These are phyloP conservation scores for Pestalotiopsis sp. DNA, from an alignment of 2,329 filamentous ascomycete species.

Conservation along the genomic window DNA sequence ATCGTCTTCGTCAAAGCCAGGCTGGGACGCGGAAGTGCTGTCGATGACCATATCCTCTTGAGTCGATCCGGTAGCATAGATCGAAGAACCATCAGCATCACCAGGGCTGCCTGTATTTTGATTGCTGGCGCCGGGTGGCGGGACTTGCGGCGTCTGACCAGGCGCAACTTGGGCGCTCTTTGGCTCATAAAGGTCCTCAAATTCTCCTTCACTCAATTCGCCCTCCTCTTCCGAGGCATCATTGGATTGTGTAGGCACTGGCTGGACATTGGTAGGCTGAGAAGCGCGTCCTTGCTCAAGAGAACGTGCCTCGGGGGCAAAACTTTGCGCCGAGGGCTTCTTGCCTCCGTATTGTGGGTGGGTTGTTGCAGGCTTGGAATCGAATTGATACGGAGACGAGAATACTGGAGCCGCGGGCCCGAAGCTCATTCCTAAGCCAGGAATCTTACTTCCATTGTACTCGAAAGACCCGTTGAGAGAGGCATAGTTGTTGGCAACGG, in stretches of 20 bases:
- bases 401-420: conserved; percentile 14
- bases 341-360: no score
- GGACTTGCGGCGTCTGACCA: conserved; percentile 11
- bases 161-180: conserved; percentile 18
- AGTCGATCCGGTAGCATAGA: conserved; percentile 32
- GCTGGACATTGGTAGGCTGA: background rate
- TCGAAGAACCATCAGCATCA: conserved; percentile 34
- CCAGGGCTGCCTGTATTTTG: conserved; percentile 27
- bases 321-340: no score
- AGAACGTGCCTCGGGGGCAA: background rate
- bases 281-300: background rate
- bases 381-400: conserved; percentile 17
- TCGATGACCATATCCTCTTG: conserved; percentile 24
- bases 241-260: background rate
- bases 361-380: conserved; percentile 8
- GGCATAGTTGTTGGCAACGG: conserved; percentile 27
- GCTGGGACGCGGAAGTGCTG: conserved; percentile 24
- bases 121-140: conserved; percentile 18
- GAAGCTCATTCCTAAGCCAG: conserved; percentile 39
- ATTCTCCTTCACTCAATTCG: conserved; percentile 73
- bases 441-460: conserved; percentile 40
- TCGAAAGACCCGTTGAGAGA: conserved; percentile 38
- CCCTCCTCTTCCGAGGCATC: conserved; percentile 62
- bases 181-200: conserved; percentile 59
- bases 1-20: conserved; percentile 23